phyloP scores from a whole-genome alignment of 768 basidiomycete genomes.

The Agrocybe chaxingu region DNA sequence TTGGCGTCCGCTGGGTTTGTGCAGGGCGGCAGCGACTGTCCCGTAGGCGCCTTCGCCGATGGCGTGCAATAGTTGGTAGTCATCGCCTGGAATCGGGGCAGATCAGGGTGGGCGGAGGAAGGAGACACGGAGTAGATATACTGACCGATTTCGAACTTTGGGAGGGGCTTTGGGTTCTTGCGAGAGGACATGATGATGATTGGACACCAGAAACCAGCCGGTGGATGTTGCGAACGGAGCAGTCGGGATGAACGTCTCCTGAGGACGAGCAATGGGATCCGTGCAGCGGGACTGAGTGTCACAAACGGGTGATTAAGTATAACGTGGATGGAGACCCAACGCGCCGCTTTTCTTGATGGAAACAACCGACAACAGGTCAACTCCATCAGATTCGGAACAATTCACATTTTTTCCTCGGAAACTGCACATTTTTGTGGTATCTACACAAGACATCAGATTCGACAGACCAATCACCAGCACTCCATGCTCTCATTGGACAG shows the following conservation, averaged over 20 bases:
- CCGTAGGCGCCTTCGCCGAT: constrained; percentile 90
- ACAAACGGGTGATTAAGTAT: constrained; percentile 7
- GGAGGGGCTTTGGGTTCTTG: constrained; percentile 61
- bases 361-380: constrained; percentile 13
- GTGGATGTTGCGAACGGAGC: constrained; percentile 26
- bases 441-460: too few species aligned
- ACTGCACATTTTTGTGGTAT: too few species aligned
- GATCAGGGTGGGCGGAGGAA: constrained; percentile 5
- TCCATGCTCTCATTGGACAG: too few species aligned
- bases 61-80: constrained; percentile 70
- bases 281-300: constrained; percentile 24
- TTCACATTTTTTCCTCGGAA: too few species aligned
- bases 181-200: constrained; percentile 44
- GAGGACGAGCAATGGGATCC: constrained; percentile 22
- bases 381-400: background rate
- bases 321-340: background rate
- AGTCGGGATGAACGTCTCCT: constrained; percentile 7
- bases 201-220: constrained; percentile 48
- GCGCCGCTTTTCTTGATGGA: constrained; percentile 12
- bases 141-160: constrained; percentile 70
- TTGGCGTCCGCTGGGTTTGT: constrained; percentile 75
- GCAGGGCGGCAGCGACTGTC: constrained; percentile 84
- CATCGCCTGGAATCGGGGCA: constrained; percentile 45
- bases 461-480: too few species aligned
- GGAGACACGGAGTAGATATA: constrained; percentile 9